phyloP scores from a whole-genome alignment of 176 grass and related monocot species.

The Rhynchospora breviuscula region DNA sequence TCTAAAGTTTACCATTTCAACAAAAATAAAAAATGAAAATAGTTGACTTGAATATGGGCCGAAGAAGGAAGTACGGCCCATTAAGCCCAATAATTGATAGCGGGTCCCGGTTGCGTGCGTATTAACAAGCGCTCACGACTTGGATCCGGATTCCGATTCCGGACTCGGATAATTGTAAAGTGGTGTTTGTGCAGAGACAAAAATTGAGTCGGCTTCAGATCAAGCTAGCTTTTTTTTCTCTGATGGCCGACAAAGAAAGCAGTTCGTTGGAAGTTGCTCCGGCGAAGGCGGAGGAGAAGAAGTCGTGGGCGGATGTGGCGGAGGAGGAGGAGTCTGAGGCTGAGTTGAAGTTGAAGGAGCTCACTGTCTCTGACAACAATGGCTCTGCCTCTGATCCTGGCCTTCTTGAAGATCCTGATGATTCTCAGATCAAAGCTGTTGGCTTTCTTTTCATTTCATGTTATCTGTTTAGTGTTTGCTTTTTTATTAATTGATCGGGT shows the following conservation, averaged over 20 bases:
- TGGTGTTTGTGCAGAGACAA: not conserved
- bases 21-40: not conserved
- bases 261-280: conserved; percentile 14
- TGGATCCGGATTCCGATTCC: not conserved
- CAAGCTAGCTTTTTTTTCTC: not conserved
- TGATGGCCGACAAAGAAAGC: conserved; percentile 22
- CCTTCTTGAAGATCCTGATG: conserved; percentile 73
- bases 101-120: not conserved
- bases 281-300: conserved; percentile 48
- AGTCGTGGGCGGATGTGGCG: conserved; percentile 68
- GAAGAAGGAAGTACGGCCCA: not conserved
- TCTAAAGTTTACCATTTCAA: not conserved
- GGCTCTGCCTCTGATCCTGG: conserved; percentile 2
- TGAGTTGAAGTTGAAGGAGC: conserved; percentile 64
- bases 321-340: conserved; percentile 73
- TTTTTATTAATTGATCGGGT: not conserved
- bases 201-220: conserved; percentile 9
- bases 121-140: not conserved
- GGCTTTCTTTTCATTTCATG: not conserved
- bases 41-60: not conserved
- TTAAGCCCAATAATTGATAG: not conserved
- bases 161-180: not conserved
- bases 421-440: conserved; percentile 88
- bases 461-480: not conserved
- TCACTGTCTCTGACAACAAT: conserved; percentile 49